These are phyloP conservation scores for Hortiboletus flavorubellus DNA, from an alignment of 768 basidiomycete genomes.

Conservation along the genomic window DNA sequence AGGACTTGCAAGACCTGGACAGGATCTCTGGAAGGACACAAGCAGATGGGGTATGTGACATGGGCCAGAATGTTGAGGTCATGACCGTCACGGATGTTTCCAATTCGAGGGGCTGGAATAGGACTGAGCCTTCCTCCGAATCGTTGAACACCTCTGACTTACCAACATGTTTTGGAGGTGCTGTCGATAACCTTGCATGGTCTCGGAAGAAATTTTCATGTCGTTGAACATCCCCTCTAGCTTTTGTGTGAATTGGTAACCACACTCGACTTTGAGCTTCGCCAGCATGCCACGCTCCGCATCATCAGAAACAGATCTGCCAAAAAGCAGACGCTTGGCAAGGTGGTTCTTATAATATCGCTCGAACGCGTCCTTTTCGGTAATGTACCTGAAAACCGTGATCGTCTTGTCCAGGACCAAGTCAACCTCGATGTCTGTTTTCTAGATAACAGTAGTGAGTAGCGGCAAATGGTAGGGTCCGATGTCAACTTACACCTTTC, in stretches of 20 bases:
- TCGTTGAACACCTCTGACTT: constrained; percentile 23
- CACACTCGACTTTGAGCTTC: constrained; percentile 95
- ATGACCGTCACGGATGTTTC: constrained; percentile 89
- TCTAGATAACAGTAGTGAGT: constrained; percentile 45
- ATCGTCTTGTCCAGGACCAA: constrained; percentile 91
- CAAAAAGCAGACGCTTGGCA: constrained; percentile 83
- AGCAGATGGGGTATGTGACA: constrained; percentile 56
- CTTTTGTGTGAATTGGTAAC: constrained; percentile 95
- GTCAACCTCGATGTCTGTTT: constrained; percentile 93
- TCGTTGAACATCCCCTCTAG: constrained; percentile 99
- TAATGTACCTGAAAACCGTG: constrained; percentile 88
- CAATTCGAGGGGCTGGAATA: constrained; percentile 60
- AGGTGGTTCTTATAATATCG: constrained; percentile 97
- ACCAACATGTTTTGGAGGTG: constrained; percentile 61
- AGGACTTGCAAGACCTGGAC: constrained; percentile 63
- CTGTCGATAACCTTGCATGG: constrained; percentile 68
- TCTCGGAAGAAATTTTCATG: constrained; percentile 85
- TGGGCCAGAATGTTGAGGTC: constrained; percentile 97
- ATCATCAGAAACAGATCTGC: constrained; percentile 92
- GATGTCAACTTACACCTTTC: constrained; percentile 68
- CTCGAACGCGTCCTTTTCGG: constrained; percentile 97
- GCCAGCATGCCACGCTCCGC: constrained; percentile 97
- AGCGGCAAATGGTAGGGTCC: neutral
- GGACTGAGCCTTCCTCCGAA: constrained; percentile 9
- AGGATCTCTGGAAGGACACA: constrained; percentile 71